phyloP scores from a whole-genome alignment of 352 stramenopile genomes.

The Plasmopara viticola region DNA sequence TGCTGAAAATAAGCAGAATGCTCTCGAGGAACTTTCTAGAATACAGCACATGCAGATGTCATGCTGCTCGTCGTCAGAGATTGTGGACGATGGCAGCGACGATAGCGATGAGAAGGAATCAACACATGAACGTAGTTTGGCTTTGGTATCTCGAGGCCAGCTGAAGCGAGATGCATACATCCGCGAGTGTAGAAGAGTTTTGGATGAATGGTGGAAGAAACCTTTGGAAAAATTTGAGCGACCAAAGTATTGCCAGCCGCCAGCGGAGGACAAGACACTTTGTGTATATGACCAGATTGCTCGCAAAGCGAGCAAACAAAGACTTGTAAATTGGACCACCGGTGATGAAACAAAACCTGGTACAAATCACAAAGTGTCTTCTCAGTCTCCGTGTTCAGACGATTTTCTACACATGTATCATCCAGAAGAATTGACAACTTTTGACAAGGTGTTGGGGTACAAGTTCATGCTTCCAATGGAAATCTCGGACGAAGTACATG shows the following conservation, averaged over 20 bases:
- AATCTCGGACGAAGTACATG: conserved; percentile 54
- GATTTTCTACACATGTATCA: conserved; percentile 84
- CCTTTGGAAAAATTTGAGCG: conserved; percentile 71
- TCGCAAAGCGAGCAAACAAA: conserved; percentile 12
- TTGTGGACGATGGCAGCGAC: conserved; percentile 28
- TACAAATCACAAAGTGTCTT: conserved; percentile 16
- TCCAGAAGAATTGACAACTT: conserved; percentile 77
- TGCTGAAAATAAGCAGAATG: conserved; percentile 51
- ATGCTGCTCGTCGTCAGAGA: conserved; percentile 29
- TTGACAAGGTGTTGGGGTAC: conserved; percentile 80
- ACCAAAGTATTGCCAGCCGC: conserved; percentile 29
- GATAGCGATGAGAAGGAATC: conserved; percentile 25
- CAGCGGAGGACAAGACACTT: conserved; percentile 15
- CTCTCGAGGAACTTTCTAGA: conserved; percentile 28
- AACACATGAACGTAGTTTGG: conserved; percentile 19
- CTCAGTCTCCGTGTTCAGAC: conserved; percentile 41
- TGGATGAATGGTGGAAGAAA: conserved; percentile 86
- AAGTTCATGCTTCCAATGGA: conserved; percentile 86
- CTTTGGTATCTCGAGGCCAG: conserved; percentile 26
- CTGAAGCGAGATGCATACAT: conserved; percentile 69
- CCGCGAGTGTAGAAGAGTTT: conserved; percentile 61
- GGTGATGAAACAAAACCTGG: conserved; percentile 1
- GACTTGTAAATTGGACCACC: conserved; percentile 3
- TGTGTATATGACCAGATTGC: conserved; percentile 22
- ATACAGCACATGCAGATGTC: conserved; percentile 24